Conservation (phyloP, 805 yeast genomes). For the Nakazawaea holstii region DNA sequence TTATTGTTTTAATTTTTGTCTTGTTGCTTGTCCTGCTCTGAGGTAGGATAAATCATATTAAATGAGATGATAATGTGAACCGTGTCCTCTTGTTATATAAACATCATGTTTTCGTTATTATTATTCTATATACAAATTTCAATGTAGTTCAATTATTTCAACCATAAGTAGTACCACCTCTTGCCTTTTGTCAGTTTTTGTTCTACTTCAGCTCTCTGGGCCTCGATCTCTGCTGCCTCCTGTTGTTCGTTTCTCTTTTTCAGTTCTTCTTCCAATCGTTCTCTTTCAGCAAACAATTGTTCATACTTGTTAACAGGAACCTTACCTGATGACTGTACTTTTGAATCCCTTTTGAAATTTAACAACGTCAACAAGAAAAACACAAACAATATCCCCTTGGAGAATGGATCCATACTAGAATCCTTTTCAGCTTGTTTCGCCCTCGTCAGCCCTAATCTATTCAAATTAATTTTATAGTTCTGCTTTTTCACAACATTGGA, state of each 20-base stretch:
- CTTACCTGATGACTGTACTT: conserved; percentile 22
- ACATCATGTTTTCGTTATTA: not conserved
- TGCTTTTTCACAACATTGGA: conserved; percentile 28
- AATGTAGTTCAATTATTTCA: conserved; percentile 22
- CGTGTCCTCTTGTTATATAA: not conserved
- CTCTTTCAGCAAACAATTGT: conserved; percentile 8
- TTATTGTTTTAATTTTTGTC: not conserved
- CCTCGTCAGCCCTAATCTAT: conserved; percentile 34
- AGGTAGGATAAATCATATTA: too few relatives aligned
- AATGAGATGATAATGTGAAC: too few relatives aligned
- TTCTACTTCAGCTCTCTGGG: conserved; percentile 6
- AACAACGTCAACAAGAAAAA: conserved; percentile 40
- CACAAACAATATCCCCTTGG: conserved; percentile 46
- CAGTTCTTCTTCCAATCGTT: conserved; percentile 16
- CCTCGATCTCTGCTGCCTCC: conserved; percentile 12
- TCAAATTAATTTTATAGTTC: conserved; percentile 31
- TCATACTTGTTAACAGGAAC: conserved; percentile 26
- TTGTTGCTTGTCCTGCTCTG: too few relatives aligned
- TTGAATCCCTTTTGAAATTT: conserved; percentile 52
- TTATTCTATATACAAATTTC: not conserved
- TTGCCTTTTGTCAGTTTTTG: conserved; percentile 7
- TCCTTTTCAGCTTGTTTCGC: conserved; percentile 38
- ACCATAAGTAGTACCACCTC: conserved; percentile 52
- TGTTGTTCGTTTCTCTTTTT: conserved; percentile 17
- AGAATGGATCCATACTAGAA: conserved; percentile 51